Percentiles rank a stretch among this genome's conserved stretches.
Conservation (phyloP, 2,329 filamentous ascomycete species). For the Fusarium torreyae region DNA sequence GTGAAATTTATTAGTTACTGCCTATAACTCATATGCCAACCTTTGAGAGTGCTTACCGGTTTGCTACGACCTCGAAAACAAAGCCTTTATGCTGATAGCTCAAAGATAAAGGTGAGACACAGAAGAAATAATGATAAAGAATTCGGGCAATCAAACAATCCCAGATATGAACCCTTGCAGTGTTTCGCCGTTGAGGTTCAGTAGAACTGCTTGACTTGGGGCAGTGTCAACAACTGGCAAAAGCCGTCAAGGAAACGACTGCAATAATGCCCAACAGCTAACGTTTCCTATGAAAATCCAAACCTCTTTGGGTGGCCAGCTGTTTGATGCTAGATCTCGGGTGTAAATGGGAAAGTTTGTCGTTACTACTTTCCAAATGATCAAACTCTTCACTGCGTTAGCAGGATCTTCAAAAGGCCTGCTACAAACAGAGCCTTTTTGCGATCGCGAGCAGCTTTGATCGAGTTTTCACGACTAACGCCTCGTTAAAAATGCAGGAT, state of each 20-base stretch:
- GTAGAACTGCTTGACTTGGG: conserved; percentile 15
- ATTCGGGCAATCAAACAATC: background rate
- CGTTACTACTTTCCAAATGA: conserved; percentile 18
- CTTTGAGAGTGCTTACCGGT: conserved; percentile 23
- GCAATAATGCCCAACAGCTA: conserved; percentile 12
- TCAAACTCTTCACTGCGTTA: conserved; percentile 34
- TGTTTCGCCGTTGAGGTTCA: conserved; percentile 10
- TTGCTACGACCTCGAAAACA: conserved; percentile 4
- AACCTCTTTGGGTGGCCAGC: background rate
- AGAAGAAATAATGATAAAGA: background rate
- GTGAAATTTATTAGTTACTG: conserved; percentile 8
- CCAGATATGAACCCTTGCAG: conserved; percentile 9
- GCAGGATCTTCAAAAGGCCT: conserved; percentile 46
- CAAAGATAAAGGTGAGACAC: background rate
- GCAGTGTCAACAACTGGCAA: conserved; percentile 43
- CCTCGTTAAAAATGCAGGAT: conserved; percentile 5
- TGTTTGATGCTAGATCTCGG: background rate
- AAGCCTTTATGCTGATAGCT: conserved; percentile 4
- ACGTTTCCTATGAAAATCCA: conserved; percentile 2
- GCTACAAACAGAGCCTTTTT: conserved; percentile 45
- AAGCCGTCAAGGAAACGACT: conserved; percentile 21
- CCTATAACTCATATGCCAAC: background rate
- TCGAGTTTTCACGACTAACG: conserved; percentile 19
- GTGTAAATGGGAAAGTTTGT: conserved; percentile 16
- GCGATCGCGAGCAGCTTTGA: conserved; percentile 42